Evolutionary conservation across 1,139 yeast species (phyloP).

Genomic region (Yarrowia galli): DNA sequence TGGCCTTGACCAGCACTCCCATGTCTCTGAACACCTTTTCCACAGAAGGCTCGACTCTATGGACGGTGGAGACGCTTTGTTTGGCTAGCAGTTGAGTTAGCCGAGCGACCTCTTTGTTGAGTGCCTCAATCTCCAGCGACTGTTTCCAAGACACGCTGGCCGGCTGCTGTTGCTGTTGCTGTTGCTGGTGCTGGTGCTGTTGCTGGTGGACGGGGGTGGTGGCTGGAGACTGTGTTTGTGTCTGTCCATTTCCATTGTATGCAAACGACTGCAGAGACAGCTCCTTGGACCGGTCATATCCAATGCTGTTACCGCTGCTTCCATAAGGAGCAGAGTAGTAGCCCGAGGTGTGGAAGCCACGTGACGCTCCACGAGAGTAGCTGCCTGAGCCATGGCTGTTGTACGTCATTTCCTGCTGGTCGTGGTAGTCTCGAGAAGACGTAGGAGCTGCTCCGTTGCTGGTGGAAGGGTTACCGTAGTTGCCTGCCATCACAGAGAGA

Average conservation of each 20-base stretch:
- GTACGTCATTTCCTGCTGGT: constrained; percentile 17
- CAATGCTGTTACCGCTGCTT: constrained; percentile 11
- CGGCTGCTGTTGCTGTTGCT: neutral
- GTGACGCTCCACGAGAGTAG: constrained; percentile 12
- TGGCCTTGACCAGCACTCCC: constrained; percentile 39
- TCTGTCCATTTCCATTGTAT: neutral
- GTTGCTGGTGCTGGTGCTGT: neutral
- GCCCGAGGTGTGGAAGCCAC: constrained; percentile 17
- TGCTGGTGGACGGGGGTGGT: neutral
- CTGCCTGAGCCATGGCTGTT: constrained; percentile 21
- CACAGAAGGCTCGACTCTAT: constrained; percentile 2
- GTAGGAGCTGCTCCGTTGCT: constrained; percentile 8
- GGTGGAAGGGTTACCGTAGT: constrained; percentile 14
- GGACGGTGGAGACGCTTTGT: neutral
- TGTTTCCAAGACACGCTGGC: constrained; percentile 10
- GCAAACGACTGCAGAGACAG: constrained; percentile 17
- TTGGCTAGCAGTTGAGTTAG: neutral
- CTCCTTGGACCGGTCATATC: constrained; percentile 22
- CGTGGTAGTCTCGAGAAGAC: constrained; percentile 3
- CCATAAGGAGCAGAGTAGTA: constrained; percentile 26
- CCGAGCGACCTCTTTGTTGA: constrained; percentile 8
- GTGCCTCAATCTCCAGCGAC: constrained; percentile 2
- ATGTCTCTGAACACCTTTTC: constrained; percentile 39
- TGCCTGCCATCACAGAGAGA: constrained; percentile 32
- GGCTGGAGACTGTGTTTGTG: neutral